A percentile compares a stretch with the other conserved stretches of the same genome.
Evolutionary conservation across 345 rosid genomes (phyloP).

Genomic region (Physaria fendleri): DNA sequence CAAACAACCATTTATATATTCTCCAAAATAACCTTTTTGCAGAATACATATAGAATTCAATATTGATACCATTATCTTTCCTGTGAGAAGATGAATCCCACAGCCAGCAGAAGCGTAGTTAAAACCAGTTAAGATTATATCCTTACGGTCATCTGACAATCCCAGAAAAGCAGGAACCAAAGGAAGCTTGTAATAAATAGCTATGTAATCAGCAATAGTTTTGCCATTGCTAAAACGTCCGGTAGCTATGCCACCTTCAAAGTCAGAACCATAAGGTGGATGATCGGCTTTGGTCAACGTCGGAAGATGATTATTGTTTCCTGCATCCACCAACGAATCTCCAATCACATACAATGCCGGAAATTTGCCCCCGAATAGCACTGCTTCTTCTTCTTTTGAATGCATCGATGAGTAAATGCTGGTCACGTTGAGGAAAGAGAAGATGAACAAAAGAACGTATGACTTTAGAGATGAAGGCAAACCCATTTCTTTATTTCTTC

Average conservation of each 20-base stretch:
- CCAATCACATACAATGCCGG: conserved; percentile 46
- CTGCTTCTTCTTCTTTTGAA: conserved; percentile 4
- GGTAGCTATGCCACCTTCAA: too few relatives aligned
- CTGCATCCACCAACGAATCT: conserved; percentile 59
- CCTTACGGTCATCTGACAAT: conserved; percentile 11
- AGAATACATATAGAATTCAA: too few relatives aligned
- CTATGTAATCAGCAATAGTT: too few relatives aligned
- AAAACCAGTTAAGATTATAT: conserved; percentile 18
- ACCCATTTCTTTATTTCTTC: neutral
- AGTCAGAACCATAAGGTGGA: too few relatives aligned
- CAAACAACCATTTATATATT: too few relatives aligned
- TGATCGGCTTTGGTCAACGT: too few relatives aligned
- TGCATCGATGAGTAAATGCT: conserved; percentile 6
- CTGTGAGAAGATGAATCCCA: conserved; percentile 13
- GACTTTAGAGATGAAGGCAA: neutral
- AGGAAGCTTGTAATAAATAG: conserved; percentile 25
- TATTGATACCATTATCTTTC: neutral
- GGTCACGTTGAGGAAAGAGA: neutral
- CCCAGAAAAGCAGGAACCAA: conserved; percentile 25
- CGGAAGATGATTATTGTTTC: too few relatives aligned
- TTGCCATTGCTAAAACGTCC: too few relatives aligned
- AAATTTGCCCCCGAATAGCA: conserved; percentile 13
- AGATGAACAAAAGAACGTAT: neutral
- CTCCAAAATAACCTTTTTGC: too few relatives aligned
- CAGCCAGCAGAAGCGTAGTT: conserved; percentile 32